Conservation (phyloP, 2,329 filamentous ascomycete species). For the Alternaria sp. region DNA sequence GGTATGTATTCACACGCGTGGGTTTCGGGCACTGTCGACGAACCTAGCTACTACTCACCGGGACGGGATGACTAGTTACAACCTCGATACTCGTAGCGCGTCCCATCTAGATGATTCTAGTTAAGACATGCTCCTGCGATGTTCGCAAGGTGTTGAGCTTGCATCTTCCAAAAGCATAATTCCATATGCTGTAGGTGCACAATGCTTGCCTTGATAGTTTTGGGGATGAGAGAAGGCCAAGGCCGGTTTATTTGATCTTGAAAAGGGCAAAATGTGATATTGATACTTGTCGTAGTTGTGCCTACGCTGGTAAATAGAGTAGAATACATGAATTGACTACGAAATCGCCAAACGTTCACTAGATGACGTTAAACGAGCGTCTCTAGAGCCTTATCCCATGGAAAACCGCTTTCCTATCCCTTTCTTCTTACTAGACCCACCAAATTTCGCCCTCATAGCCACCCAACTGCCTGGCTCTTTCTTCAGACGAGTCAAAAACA, state of each 20-base stretch:
- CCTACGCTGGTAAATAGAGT: neutral
- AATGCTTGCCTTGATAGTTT: neutral
- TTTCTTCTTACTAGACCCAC: neutral
- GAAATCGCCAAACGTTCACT: neutral
- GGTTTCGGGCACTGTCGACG: neutral
- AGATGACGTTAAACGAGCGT: neutral
- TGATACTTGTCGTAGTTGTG: neutral
- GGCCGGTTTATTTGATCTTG: neutral
- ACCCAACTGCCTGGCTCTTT: constrained; percentile 9
- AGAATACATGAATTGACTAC: neutral
- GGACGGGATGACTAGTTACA: neutral
- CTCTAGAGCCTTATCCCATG: neutral
- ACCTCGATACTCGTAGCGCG: neutral
- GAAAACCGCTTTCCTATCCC: neutral
- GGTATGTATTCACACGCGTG: neutral
- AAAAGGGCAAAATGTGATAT: neutral
- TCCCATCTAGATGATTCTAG: neutral
- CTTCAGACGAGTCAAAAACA: constrained; percentile 11
- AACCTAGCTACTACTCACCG: neutral
- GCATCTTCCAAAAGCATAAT: neutral
- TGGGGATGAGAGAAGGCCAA: neutral
- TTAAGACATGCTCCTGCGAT: neutral
- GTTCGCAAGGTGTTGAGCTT: neutral
- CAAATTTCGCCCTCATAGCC: constrained; percentile 9
- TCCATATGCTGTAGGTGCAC: neutral